These are phyloP conservation scores for Clavispora fructus DNA, from an alignment of 805 yeast genomes.

Conservation along the genomic window DNA sequence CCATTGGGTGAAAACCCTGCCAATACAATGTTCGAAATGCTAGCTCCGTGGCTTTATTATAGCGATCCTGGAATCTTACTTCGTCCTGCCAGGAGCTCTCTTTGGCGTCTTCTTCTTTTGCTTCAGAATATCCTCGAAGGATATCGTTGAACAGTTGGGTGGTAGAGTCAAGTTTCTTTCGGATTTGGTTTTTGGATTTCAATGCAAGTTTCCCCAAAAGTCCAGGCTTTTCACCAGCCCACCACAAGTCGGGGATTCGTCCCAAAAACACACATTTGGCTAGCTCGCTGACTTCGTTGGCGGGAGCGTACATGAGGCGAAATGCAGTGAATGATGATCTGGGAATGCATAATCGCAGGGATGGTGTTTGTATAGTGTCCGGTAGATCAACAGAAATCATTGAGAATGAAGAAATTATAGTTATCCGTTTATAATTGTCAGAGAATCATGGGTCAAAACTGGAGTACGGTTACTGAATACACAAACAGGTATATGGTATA, in stretches of 20 bases:
- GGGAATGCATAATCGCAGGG: conserved; percentile 29
- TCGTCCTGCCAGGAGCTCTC: not conserved
- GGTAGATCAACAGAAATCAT: not conserved
- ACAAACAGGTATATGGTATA: too few species aligned
- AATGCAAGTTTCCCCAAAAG: not conserved
- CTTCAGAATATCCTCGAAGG: not conserved
- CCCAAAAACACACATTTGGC: conserved; percentile 53
- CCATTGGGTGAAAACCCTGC: not conserved
- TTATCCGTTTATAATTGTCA: not conserved
- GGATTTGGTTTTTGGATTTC: not conserved
- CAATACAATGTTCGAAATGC: not conserved
- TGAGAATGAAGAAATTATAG: not conserved
- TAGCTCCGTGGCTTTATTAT: not conserved
- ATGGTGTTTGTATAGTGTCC: not conserved
- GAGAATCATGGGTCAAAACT: not conserved
- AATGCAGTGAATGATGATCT: conserved; percentile 55
- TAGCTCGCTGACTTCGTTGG: conserved; percentile 42
- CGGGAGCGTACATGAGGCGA: conserved; percentile 48
- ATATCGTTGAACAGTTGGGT: not conserved
- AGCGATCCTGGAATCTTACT: not conserved
- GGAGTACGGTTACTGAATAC: too few species aligned
- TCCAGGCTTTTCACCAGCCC: not conserved
- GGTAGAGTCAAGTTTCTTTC: not conserved
- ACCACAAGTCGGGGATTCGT: conserved; percentile 54
- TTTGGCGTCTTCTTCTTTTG: not conserved